phyloP scores from a whole-genome alignment of 805 yeast genomes.

The Saccharomycopsis amapae region DNA sequence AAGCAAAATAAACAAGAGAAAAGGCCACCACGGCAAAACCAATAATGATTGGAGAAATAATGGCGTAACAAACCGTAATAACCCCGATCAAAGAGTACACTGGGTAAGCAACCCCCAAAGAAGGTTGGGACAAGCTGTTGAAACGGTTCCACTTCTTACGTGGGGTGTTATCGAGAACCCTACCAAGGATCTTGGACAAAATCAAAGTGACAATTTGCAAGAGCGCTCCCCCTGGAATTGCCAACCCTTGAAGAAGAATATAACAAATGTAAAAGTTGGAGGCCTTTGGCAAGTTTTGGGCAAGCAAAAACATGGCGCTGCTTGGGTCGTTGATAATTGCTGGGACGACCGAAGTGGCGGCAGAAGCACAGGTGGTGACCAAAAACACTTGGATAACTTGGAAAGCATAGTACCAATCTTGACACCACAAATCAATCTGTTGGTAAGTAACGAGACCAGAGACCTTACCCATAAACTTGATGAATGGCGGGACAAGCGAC shows the following conservation, averaged over 20 bases:
- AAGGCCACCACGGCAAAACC: constrained; percentile 59
- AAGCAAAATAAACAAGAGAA: constrained; percentile 52
- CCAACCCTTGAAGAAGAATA: constrained; percentile 73
- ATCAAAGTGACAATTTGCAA: constrained; percentile 70
- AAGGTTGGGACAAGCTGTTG: constrained; percentile 55
- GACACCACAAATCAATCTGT: constrained; percentile 73
- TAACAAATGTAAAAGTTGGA: constrained; percentile 85
- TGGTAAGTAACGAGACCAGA: constrained; percentile 69
- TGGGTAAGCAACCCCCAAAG: constrained; percentile 83
- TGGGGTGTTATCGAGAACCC: constrained; percentile 76
- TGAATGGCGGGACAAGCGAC: constrained; percentile 80
- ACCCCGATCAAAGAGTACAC: constrained; percentile 66
- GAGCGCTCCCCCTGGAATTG: constrained; percentile 67
- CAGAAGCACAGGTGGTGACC: constrained; percentile 75
- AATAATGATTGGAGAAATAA: constrained; percentile 68
- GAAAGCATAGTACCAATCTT: constrained; percentile 84
- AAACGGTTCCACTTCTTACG: constrained; percentile 83
- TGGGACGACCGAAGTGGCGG: constrained; percentile 71
- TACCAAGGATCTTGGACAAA: constrained; percentile 63
- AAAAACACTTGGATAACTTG: constrained; percentile 85
- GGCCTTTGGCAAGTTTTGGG: constrained; percentile 77
- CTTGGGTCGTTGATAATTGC: constrained; percentile 59
- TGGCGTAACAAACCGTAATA: constrained; percentile 66
- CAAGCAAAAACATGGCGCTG: constrained; percentile 66
- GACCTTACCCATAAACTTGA: constrained; percentile 66